Conservation (phyloP, 495 filamentous ascomycete species). For the Aspergillus kassunensis region DNA sequence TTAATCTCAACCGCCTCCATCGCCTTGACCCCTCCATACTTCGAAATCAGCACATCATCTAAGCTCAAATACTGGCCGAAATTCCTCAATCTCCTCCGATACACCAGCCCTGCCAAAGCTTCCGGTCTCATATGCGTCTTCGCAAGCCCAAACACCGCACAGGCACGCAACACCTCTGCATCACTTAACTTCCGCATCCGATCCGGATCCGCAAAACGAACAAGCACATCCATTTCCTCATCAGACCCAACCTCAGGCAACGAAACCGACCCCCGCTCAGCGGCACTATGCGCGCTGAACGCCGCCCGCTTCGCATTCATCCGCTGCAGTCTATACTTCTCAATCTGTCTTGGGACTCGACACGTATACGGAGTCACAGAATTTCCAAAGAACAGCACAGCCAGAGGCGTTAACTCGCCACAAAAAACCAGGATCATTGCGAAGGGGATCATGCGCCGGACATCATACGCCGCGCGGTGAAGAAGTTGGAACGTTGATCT, state of each 20-base stretch:
- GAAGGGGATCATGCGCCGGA: conserved; percentile 72
- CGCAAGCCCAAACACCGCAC: conserved; percentile 46
- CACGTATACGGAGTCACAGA: conserved; percentile 72
- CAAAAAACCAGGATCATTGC: conserved; percentile 65
- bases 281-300: conserved; percentile 17
- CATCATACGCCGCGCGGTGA: conserved; percentile 61
- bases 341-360: conserved; percentile 70
- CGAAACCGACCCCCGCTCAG: conserved; percentile 12
- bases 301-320: conserved; percentile 41
- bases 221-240: conserved; percentile 27
- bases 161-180: conserved; percentile 35
- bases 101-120: conserved; percentile 30
- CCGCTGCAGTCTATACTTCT: conserved; percentile 46
- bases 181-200: conserved; percentile 15
- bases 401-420: conserved; percentile 79
- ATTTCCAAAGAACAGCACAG: conserved; percentile 64
- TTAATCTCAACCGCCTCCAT: conserved; percentile 53
- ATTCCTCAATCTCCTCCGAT: conserved; percentile 37
- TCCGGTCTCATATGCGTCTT: conserved; percentile 32
- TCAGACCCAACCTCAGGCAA: conserved; percentile 14
- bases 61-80: conserved; percentile 49
- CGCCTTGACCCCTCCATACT: conserved; percentile 45
- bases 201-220: conserved; percentile 15
- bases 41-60: conserved; percentile 57
- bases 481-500: conserved; percentile 65